Conservation (phyloP, 495 filamentous ascomycete genomes). For the Penicillium subrubescens region DNA sequence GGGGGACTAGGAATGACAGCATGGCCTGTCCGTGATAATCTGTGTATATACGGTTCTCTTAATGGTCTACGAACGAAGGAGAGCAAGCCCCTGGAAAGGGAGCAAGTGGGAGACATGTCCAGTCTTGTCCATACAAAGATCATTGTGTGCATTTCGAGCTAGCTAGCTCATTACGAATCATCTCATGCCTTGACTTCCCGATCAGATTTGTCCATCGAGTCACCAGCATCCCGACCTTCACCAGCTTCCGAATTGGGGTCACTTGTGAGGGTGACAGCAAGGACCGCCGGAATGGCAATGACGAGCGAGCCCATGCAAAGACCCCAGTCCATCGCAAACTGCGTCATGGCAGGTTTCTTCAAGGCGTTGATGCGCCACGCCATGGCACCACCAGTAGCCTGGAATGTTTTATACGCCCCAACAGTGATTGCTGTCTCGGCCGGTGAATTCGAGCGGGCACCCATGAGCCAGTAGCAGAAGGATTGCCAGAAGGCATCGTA, state of each 20-base stretch:
- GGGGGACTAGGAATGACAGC: neutral
- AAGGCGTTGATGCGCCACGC: slow-evolving; percentile 75
- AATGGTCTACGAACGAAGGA: slow-evolving; percentile 12
- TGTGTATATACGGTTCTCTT: slow-evolving; percentile 21
- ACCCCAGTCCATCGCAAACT: slow-evolving; percentile 63
- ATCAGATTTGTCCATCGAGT: slow-evolving; percentile 6
- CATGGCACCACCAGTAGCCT: slow-evolving; percentile 84
- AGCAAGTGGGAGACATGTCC: too few relatives aligned
- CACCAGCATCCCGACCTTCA: neutral
- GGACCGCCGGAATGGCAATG: slow-evolving; percentile 69
- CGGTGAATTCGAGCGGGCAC: slow-evolving; percentile 81
- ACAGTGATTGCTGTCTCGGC: slow-evolving; percentile 84
- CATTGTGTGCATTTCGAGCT: neutral
- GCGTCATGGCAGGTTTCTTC: slow-evolving; percentile 59
- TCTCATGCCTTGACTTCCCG: slow-evolving; percentile 8
- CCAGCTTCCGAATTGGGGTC: slow-evolving; percentile 2
- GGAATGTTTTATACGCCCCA: slow-evolving; percentile 91
- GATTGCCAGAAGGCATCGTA: slow-evolving; percentile 67
- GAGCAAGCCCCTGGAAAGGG: neutral
- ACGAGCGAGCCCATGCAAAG: slow-evolving; percentile 67
- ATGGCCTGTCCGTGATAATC: neutral
- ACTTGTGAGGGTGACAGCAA: slow-evolving; percentile 37
- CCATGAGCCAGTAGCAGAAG: slow-evolving; percentile 85
- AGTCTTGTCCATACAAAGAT: too few relatives aligned
- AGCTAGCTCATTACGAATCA: neutral